Evolutionary conservation across 176 grass and related monocot genomes (phyloP).

Genomic region (Thalia dealbata): DNA sequence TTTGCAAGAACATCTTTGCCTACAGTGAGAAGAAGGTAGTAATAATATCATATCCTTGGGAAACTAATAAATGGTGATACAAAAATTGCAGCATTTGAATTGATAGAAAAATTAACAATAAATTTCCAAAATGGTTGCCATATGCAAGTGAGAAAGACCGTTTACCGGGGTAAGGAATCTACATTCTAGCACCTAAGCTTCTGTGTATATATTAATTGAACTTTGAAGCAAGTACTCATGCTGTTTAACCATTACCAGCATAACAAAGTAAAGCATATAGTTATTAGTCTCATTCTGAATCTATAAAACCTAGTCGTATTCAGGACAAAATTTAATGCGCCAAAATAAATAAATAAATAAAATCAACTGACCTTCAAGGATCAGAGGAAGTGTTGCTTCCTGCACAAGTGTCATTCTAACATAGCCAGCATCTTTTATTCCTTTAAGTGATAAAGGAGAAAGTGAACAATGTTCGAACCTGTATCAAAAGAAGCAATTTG

Average conservation of each 20-base stretch:
- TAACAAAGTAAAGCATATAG: neutral
- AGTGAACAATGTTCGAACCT: slow-evolving; percentile 81
- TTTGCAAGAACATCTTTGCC: slow-evolving; percentile 98
- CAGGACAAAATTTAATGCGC: slow-evolving; percentile 3
- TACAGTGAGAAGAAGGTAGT: slow-evolving; percentile 27
- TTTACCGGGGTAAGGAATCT: no score
- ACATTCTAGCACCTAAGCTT: neutral
- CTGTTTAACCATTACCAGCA: neutral
- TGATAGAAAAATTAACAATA: neutral
- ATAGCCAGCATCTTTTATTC: slow-evolving; percentile 83
- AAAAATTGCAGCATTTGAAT: no score
- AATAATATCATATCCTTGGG: slow-evolving; percentile 1
- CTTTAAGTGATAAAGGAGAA: slow-evolving; percentile 85
- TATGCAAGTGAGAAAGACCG: neutral
- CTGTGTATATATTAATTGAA: neutral
- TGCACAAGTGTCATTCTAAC: slow-evolving; percentile 86
- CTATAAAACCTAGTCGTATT: neutral
- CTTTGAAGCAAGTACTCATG: no score
- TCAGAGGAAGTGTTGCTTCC: slow-evolving; percentile 82
- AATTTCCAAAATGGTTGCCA: neutral
- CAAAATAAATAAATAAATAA: slow-evolving; percentile 22
- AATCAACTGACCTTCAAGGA: slow-evolving; percentile 71
- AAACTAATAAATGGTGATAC: neutral
- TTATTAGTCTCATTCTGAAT: neutral
- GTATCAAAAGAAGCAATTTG: slow-evolving; percentile 11